Evolutionary conservation across 2,329 filamentous ascomycete genomes (phyloP), one percentile per base, ranked within the genome.

Genomic region (Aspergillus sp.): DNA sequence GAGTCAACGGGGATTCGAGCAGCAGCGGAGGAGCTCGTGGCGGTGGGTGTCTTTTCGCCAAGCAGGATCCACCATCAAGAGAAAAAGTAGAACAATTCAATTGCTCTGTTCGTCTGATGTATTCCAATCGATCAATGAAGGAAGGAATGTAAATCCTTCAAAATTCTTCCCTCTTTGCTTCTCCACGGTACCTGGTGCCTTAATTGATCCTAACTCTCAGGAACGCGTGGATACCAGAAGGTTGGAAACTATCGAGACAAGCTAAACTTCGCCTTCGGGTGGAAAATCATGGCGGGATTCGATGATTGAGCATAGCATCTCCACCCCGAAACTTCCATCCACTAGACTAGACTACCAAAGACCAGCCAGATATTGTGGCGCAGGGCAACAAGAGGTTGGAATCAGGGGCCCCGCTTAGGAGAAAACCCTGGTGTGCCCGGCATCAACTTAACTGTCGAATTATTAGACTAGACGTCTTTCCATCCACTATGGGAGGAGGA

Each of bases 311-410:
- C 36, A 28, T 53, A 39, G 51, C 36, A 28, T 53, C 51, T 53
- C 51, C 51, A 53, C 51, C 19, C 41, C 12, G 17, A 21, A 8
- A n/a, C n/a, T 36, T 12, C 32, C 32, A 36, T 36, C 32, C 32
- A 36, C 32, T 43, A 43, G 49, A 36, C 25, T 13, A n/a, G 13
- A 21, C 10, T 52, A 36, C 32, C 28, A 13, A 4, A 39, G 9
- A 17, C 38, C 38, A 43, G 41, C 38, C 38, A 43, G 41, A 19
- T 23, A n/a, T 9, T 55, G 52, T 55, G 52, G 52, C 52, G 52
- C 52, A 55, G 52, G 39, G 52, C 38, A 32, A 55, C 23, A 21
- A 23, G 23, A 23, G 41, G 23, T 45, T 43, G 7, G 52, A 55
- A 21, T 55, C 5, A 13, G n/a, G 36, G 17, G 28, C 15, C 19